A percentile compares a stretch with the other conserved stretches of the same genome.
Conservation (phyloP, 805 yeast genomes). For the Pichia gijzeniarum region DNA sequence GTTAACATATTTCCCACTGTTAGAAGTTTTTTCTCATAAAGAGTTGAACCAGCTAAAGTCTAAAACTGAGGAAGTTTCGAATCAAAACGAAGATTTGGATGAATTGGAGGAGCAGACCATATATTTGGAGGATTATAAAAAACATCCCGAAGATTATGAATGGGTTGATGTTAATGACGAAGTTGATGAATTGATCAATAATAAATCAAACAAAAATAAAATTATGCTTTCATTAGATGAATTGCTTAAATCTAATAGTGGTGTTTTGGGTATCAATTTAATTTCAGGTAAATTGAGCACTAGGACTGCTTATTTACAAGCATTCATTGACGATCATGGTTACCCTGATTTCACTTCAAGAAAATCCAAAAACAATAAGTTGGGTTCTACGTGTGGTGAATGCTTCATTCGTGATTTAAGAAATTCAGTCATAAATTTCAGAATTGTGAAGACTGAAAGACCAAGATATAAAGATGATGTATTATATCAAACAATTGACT, state of each 20-base stretch:
- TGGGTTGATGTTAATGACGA: constrained; percentile 46
- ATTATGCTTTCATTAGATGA: constrained; percentile 45
- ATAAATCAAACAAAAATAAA: constrained; percentile 31
- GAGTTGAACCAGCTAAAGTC: constrained; percentile 45
- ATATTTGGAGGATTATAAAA: constrained; percentile 45
- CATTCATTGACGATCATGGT: constrained; percentile 57
- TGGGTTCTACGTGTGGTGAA: constrained; percentile 45
- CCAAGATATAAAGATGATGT: constrained; percentile 45
- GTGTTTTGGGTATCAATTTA: constrained; percentile 53
- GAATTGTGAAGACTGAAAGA: constrained; percentile 48
- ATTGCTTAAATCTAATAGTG: constrained; percentile 51
- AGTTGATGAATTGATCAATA: constrained; percentile 18
- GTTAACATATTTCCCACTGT: constrained; percentile 57
- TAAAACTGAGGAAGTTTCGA: constrained; percentile 34
- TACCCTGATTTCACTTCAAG: constrained; percentile 52
- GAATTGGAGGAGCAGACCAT: constrained; percentile 42
- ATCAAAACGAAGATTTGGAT: constrained; percentile 33
- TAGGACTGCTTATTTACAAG: constrained; percentile 44
- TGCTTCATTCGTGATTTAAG: constrained; percentile 67
- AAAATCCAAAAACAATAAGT: constrained; percentile 39
- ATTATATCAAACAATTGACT: constrained; percentile 45
- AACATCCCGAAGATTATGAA: constrained; percentile 57
- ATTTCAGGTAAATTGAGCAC: constrained; percentile 43
- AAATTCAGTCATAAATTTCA: constrained; percentile 49
- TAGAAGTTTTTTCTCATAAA: constrained; percentile 53